Percentiles rank a stretch among this genome's conserved stretches.
Evolutionary conservation across 352 stramenopile genomes (phyloP).

Genomic region (Globisporangium nodosum): DNA sequence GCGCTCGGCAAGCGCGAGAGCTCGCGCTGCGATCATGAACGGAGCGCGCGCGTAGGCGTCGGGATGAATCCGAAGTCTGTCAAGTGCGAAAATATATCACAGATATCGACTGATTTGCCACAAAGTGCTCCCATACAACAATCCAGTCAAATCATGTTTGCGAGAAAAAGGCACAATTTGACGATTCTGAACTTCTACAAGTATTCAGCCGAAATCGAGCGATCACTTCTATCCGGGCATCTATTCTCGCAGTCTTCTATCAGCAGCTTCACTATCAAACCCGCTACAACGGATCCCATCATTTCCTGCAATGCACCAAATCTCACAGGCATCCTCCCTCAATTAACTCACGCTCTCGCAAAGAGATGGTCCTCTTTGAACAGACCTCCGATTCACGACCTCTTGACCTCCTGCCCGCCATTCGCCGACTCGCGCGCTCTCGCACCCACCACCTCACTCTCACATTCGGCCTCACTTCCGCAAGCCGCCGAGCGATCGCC

Average conservation of each 20-base stretch:
- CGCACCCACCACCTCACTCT: not conserved
- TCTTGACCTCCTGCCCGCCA: not conserved
- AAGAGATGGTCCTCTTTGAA: not conserved
- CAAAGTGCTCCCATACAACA: not conserved
- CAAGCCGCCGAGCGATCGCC: not conserved
- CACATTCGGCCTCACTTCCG: not conserved
- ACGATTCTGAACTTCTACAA: not conserved
- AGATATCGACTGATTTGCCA: not conserved
- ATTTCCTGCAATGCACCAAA: not conserved
- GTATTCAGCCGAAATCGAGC: not conserved
- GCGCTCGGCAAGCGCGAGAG: too few relatives aligned
- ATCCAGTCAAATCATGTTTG: not conserved
- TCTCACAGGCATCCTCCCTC: not conserved
- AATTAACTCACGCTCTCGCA: too few relatives aligned
- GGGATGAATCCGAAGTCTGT: too few relatives aligned
- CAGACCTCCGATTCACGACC: not conserved
- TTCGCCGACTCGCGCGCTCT: not conserved
- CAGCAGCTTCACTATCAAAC: not conserved
- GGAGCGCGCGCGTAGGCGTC: too few relatives aligned
- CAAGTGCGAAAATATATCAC: not conserved
- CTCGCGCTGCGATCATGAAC: too few relatives aligned
- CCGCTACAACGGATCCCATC: not conserved
- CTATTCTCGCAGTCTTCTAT: not conserved
- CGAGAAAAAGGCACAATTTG: not conserved
- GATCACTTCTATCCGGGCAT: not conserved